Base-by-base conservation (phyloP, 208 protist genomes). In the Leishmania arabica region DNA sequence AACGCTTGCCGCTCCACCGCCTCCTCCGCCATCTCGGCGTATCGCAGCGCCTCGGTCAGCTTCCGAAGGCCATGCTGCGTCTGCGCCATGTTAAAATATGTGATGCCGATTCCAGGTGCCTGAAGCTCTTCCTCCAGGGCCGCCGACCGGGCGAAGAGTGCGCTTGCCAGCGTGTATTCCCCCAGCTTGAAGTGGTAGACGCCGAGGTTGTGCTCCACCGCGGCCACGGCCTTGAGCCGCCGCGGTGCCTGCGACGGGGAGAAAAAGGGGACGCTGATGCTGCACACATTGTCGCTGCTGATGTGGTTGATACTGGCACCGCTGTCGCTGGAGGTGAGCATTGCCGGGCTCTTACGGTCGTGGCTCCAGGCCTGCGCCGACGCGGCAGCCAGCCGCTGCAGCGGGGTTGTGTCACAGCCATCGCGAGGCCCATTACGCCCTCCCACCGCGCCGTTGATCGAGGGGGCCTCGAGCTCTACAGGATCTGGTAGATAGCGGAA, bases 41-140 rank as follows among this genome's bases (percentile, higher is more conserved):
- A 80, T 31, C 51, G 78, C 65, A 95, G 73, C 21, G 90, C 91
- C 27, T 88, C 84, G 3, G 81, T 68, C 31, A 81, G 24, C 53
- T 84, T 72, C 31, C 51, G 76, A 53, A 87, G 80, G 58, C 87
- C 89, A 81, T 91, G 88, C 75, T 91, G 85, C 3, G 88, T 65
- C 77, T 97, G 91, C 15, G 93, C 93, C 27, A 93, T 79, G 85
- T 95, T 97, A 78, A 97, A 93, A 81, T 92, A 92, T 3, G 93
- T 97, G 56, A 97, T 91, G 54, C 90, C 90, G 47, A 95, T 91
- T 19, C 87, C 93, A 19, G 85, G 77, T 27, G 91, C 89, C 66
- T 72, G 66, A 42, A 94, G 83, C 47, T 85, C 58, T 75, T 92
- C 89, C 78, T 97, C 93, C 31, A 95, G 54, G 54, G 84, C 75